Evolutionary conservation across 2,329 filamentous ascomycete species (phyloP).

Genomic region (Stenocarpella maydis): DNA sequence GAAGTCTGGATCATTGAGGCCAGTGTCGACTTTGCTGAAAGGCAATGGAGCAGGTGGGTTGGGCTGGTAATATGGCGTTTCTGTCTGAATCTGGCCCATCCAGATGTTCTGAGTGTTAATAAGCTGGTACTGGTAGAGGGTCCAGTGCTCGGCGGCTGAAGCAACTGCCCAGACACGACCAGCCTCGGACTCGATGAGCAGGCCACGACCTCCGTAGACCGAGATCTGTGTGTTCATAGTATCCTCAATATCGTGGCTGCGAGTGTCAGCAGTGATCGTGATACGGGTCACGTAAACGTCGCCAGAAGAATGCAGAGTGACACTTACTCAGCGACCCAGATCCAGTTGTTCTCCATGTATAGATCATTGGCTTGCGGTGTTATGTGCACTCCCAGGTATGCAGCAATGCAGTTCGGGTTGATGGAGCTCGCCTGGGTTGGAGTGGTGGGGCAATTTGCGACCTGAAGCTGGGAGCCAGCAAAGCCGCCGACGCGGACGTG

Average conservation of each 20-base stretch:
- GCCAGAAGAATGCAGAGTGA: neutral
- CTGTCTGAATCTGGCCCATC: constrained; percentile 72
- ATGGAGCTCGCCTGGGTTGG: constrained; percentile 40
- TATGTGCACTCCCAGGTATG: constrained; percentile 52
- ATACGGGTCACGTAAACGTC: no score
- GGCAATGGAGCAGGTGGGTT: constrained; percentile 66
- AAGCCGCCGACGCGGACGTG: constrained; percentile 79
- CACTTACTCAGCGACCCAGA: constrained; percentile 53
- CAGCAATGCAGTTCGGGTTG: constrained; percentile 47
- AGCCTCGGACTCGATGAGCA: constrained; percentile 54
- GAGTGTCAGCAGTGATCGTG: constrained; percentile 1
- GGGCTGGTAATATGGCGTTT: constrained; percentile 77
- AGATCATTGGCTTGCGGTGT: constrained; percentile 47
- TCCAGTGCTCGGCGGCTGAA: constrained; percentile 71
- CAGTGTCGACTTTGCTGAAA: constrained; percentile 53
- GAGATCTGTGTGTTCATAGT: constrained; percentile 53
- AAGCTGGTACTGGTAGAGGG: constrained; percentile 75
- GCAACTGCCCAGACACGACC: constrained; percentile 68
- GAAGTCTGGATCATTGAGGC: constrained; percentile 60
- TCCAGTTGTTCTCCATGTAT: constrained; percentile 60
- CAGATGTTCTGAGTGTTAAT: constrained; percentile 66
- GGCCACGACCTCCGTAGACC: constrained; percentile 58
- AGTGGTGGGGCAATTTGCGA: constrained; percentile 70
- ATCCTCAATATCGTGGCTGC: constrained; percentile 59
- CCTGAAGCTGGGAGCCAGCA: constrained; percentile 72